These are phyloP conservation scores for Pleurotus eryngii DNA, from an alignment of 768 basidiomycete species.

Conservation along the genomic window DNA sequence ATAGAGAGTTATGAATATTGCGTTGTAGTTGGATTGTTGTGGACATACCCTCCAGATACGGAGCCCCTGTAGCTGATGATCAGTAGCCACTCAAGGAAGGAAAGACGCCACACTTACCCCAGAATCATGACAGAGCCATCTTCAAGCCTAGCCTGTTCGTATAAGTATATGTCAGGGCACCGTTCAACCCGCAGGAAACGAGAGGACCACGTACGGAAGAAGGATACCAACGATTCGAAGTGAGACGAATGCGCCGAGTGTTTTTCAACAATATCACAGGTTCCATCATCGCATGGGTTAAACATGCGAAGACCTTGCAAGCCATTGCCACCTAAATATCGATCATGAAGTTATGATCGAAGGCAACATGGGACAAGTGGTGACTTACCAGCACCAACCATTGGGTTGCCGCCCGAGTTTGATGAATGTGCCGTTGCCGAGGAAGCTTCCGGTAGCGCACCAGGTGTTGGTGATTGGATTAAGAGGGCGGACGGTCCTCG, in stretches of 20 bases:
- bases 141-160: slow-evolving; percentile 14
- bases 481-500: slow-evolving; percentile 31
- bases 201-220: slow-evolving; percentile 26
- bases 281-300: slow-evolving; percentile 33
- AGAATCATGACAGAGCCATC: slow-evolving; percentile 20
- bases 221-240: slow-evolving; percentile 38
- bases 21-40: neutral
- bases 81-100: neutral
- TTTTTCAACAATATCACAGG: slow-evolving; percentile 35
- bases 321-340: slow-evolving; percentile 20
- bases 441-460: slow-evolving; percentile 39
- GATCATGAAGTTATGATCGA: neutral
- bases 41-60: slow-evolving; percentile 13
- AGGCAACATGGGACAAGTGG: neutral
- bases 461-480: slow-evolving; percentile 37
- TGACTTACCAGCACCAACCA: slow-evolving; percentile 12
- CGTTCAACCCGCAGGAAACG: neutral
- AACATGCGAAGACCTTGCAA: slow-evolving; percentile 35
- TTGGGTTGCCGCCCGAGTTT: slow-evolving; percentile 15
- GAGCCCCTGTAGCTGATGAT: slow-evolving; percentile 4
- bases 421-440: slow-evolving; percentile 40
- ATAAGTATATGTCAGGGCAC: neutral
- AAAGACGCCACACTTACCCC: slow-evolving; percentile 4
- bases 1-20: neutral
- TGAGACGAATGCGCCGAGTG: slow-evolving; percentile 28